A percentile compares a stretch with the other conserved stretches of the same genome.
Evolutionary conservation across 192 early-diverging fungal species (phyloP).

Genomic region (Coemansia sp.): DNA sequence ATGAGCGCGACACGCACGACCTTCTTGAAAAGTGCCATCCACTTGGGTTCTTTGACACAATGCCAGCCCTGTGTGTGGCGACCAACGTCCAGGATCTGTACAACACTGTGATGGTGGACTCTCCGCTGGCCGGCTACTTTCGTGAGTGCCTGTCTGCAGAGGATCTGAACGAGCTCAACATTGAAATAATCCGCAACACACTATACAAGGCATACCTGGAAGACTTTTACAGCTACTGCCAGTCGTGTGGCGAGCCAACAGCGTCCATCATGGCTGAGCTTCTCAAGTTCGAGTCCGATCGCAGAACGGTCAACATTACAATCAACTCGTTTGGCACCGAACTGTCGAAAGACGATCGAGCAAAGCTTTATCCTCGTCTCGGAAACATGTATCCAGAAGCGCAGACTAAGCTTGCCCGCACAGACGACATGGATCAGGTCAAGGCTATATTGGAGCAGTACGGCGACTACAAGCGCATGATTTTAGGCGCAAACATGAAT

Average conservation of each 20-base stretch:
- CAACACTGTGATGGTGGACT: conserved; percentile 94
- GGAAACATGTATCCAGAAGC: conserved; percentile 95
- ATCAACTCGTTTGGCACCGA: conserved; percentile 99
- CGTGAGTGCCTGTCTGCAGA: conserved; percentile 94
- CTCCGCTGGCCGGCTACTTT: conserved; percentile 98
- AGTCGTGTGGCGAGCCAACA: conserved; percentile 77
- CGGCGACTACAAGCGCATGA: conserved; percentile 84
- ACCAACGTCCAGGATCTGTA: conserved; percentile 95
- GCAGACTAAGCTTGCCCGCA: conserved; percentile 72
- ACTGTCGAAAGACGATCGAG: conserved; percentile 93
- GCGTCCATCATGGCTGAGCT: conserved; percentile 93
- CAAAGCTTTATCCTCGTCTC: conserved; percentile 88
- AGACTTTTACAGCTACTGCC: conserved; percentile 94
- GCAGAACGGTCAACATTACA: conserved; percentile 97
- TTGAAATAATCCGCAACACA: conserved; percentile 99
- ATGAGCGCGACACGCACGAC: conserved; percentile 97
- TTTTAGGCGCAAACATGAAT: conserved; percentile 62
- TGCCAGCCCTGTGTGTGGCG: conserved; percentile 97
- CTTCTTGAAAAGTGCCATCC: conserved; percentile 97
- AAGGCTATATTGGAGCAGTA: conserved; percentile 81
- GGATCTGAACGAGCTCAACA: conserved; percentile 99
- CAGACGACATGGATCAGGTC: conserved; percentile 96
- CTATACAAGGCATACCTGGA: conserved; percentile 98
- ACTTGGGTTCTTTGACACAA: conserved; percentile 95
- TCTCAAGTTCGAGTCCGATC: conserved; percentile 96